Evolutionary conservation across 495 filamentous ascomycete genomes (phyloP), one percentile per base, ranked within the genome.

Genomic region (Achaetomiella virescens): DNA sequence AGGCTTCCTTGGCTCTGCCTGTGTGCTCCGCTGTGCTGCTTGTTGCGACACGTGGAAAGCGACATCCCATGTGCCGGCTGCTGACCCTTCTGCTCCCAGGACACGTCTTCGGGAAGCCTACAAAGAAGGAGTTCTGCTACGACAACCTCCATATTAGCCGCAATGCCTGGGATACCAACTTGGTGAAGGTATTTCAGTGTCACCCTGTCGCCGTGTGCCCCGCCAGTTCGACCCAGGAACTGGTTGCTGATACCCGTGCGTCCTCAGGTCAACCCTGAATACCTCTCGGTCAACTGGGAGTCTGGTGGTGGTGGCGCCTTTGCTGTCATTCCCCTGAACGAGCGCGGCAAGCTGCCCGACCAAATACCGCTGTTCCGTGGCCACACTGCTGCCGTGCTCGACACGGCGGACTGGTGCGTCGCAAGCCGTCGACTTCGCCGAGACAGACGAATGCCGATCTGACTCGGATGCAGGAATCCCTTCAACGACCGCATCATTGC

Each of bases 101-200:
- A 79, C 92, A 97, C 79, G 89, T 98, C 76, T 98, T 96, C 78
- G 93, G 93, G 68, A 90, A 90, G 73, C 73, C 88, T 44, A 92
- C 92, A 50, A 84, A 85, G 74, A 96, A 95, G 83, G 91, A 92
- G 73, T 78, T 76, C 42, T 96, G 90, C 78, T 97, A 96, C 72
- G 95, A 98, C 76, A 97, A 97, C 70, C 79, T 97, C 63, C 82
- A 79, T 61, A 87, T 98, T 71, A 96, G 92, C 57, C 85, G 84
- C 71, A 98, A 98, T 84, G 92, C 95, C 50, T 98, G 93, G 92
- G 93, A 98, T 73, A 96, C 89, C 70, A 98, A 98, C 74, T 79
- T 98, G 50, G 79, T 97, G 72, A 97, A 97, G 82, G 91, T 93
- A 45, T 22, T 17, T 40, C 31, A 21, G 33, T 41, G 15, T 27